Base-by-base conservation (phyloP, 2,329 filamentous ascomycete genomes). In the Chlorencoelia australis region DNA sequence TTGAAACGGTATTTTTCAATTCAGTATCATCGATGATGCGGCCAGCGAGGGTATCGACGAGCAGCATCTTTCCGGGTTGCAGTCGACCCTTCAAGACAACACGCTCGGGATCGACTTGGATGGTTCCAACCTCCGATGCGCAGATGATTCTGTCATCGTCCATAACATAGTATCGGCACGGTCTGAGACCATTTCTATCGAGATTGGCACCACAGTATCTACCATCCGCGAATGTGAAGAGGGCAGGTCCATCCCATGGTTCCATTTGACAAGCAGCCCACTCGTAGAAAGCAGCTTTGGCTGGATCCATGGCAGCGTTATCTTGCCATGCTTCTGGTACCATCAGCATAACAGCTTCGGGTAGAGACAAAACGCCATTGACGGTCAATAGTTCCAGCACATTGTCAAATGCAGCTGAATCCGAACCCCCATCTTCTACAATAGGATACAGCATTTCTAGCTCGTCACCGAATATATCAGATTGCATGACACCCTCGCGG, bases 181-280 rank as follows among this genome's bases (percentile, higher is more conserved):
- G 89, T 51, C 89, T 79, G 35, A 96, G 74, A 64, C 89, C 89
- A 57, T 96, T 96, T 62, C 89, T 79, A 65, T 96, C 89, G 16
- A 96, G 72, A 60, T 95, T 96, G 49, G 89, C 89, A 72, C 89
- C 89, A 55, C 89, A 96, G 70, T 91, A 96, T 45, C 89, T 80
- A 43, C 89, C 89, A 59, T 96, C 89, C 18, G 89, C 86, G 63
- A 96, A 96, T 5, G 88, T 95, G 69, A 96, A 96, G 20, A 96
- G 75, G 38, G 89, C 89, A 21, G 89, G 89, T 13, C 89, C 89
- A 62, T 96, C 89, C 89, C 89, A 96, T 11, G 89, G 88, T 67
- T 96, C 89, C 89, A 96, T 96, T 69, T 94, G 83, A 62, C 89
- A 96, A 48, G 87, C 88, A 54, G 89, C 89, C 87, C 89, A 96